Percentiles rank a stretch among this genome's conserved stretches.
phyloP scores from a whole-genome alignment of 495 filamentous ascomycete species.

The Lentithecium fluviatile region DNA sequence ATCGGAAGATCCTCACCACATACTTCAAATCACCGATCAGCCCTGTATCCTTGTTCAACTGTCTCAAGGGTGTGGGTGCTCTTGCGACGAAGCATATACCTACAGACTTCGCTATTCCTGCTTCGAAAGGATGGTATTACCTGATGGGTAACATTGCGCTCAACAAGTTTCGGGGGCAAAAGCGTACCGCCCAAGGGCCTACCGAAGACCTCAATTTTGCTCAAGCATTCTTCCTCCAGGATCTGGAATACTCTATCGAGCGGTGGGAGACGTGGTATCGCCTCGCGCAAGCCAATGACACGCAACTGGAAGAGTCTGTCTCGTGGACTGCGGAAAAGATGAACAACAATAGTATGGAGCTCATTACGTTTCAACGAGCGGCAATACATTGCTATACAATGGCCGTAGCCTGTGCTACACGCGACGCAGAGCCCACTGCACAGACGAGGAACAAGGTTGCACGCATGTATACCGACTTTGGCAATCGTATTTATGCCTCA shows the following conservation, averaged over 20 bases:
- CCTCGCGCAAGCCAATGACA: conserved; percentile 86
- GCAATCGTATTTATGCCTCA: conserved; percentile 82
- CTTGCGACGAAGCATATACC: conserved; percentile 54
- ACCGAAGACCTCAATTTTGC: conserved; percentile 86
- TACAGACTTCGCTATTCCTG: conserved; percentile 57
- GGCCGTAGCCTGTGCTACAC: conserved; percentile 72
- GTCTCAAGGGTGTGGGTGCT: conserved; percentile 71
- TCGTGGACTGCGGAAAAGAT: conserved; percentile 96
- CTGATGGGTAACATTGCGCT: conserved; percentile 83
- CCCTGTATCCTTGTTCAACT: conserved; percentile 74
- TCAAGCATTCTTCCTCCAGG: conserved; percentile 75
- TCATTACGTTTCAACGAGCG: conserved; percentile 72
- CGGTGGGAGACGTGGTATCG: conserved; percentile 97
- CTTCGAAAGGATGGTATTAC: conserved; percentile 89
- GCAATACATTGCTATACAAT: conserved; percentile 93
- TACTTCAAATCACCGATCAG: conserved; percentile 80
- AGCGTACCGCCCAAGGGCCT: conserved; percentile 70
- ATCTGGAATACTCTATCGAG: conserved; percentile 79
- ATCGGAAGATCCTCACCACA: conserved; percentile 68
- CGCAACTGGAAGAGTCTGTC: conserved; percentile 84
- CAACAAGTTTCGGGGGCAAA: conserved; percentile 82
- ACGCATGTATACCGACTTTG: conserved; percentile 87
- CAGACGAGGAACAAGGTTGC: conserved; percentile 67
- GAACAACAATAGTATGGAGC: conserved; percentile 75
- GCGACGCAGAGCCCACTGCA: conserved; percentile 58